phyloP scores from a whole-genome alignment of 108 stramenopile genomes.

The Stephanodiscus minutulus region DNA sequence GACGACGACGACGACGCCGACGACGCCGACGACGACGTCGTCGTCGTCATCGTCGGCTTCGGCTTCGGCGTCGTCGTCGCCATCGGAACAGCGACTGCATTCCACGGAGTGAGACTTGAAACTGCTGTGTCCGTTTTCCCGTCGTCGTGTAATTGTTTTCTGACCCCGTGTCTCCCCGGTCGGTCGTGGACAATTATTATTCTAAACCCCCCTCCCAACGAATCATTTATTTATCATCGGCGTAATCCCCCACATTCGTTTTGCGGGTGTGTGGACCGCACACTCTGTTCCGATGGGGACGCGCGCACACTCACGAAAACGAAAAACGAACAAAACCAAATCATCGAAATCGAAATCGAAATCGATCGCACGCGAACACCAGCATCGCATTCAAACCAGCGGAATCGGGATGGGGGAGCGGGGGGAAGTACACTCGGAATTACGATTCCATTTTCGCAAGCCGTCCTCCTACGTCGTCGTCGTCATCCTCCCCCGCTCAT shows the following conservation, averaged over 20 bases:
- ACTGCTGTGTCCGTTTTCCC: not conserved
- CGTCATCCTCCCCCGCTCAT: too few relatives aligned
- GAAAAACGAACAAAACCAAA: not conserved
- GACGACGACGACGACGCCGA: not conserved
- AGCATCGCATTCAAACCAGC: conserved; percentile 61
- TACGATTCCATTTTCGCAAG: conserved; percentile 51
- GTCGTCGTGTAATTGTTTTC: not conserved
- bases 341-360: not conserved
- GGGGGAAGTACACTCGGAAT: conserved; percentile 41
- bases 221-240: not conserved
- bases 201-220: not conserved
- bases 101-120: not conserved
- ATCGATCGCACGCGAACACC: not conserved
- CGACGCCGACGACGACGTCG: not conserved
- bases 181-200: not conserved
- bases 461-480: too few relatives aligned
- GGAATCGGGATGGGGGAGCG: conserved; percentile 49
- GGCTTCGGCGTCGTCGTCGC: not conserved
- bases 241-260: too few relatives aligned
- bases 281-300: too few relatives aligned
- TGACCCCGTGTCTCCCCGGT: too few relatives aligned
- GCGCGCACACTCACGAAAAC: too few relatives aligned
- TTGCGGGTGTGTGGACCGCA: too few relatives aligned
- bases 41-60: not conserved
- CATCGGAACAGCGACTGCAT: not conserved